Evolutionary conservation across 2,329 filamentous ascomycete genomes (phyloP).

Genomic region (Apiospora saccharicola): DNA sequence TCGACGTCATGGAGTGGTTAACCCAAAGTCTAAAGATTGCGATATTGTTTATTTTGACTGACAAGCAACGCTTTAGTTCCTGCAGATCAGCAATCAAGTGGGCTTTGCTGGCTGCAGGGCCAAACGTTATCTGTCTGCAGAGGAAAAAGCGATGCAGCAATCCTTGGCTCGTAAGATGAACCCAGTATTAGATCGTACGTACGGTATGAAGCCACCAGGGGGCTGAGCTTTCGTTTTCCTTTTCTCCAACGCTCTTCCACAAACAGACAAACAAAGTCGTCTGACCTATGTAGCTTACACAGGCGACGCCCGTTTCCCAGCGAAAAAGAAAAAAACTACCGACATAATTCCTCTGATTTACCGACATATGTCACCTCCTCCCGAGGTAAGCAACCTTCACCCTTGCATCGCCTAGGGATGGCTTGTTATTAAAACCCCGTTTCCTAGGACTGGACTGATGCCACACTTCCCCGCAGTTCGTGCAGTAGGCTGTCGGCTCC

Average conservation of each 20-base stretch:
- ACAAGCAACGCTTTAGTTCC: neutral
- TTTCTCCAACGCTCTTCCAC: neutral
- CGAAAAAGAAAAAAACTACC: neutral
- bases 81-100: neutral
- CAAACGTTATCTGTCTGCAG: neutral
- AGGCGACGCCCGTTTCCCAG: neutral
- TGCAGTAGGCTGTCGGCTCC: neutral
- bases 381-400: conserved; percentile 8
- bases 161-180: neutral
- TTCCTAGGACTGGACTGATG: neutral
- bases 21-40: neutral
- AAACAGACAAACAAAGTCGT: neutral
- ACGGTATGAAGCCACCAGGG: neutral
- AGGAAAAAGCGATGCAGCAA: no score
- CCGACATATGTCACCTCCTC: neutral
- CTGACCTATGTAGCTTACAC: neutral
- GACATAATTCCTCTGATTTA: neutral
- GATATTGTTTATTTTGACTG: neutral
- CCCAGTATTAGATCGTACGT: neutral
- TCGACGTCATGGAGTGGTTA: neutral
- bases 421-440: neutral
- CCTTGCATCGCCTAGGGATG: conserved; percentile 9
- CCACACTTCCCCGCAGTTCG: conserved; percentile 12
- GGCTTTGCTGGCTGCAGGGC: neutral
- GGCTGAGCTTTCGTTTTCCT: neutral